Base-by-base conservation (phyloP, 441 rosid species). In the Macaranga tanarius region DNA sequence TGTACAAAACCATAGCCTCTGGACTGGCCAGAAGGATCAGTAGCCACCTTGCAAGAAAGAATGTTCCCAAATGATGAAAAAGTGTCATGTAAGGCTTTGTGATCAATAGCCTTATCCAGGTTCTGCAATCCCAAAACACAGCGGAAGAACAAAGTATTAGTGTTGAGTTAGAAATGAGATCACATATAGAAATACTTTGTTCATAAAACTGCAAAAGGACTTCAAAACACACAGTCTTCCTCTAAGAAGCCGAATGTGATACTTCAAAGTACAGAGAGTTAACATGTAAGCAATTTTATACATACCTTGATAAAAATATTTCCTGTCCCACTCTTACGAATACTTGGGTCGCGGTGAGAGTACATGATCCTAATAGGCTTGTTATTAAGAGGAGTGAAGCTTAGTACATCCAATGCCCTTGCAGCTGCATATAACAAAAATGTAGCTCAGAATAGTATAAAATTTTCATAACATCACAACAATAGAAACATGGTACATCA, bases 1-100 rank as follows among this genome's bases (percentile, higher is more conserved):
- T 93, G 98, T n/a, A 93, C 94, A 86, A 93, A 93, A 44, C 98
- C 98, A 78, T 93, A 91, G 71, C 97, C 98, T 74, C 78, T 91
- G 19, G 96, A 93, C 76, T 88, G 98, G 58, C 97, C 98, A 76
- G 88, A 81, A 66, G 84, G 7, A 76, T 91, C 98, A 40, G 92
- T 86, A 52, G 92, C 95, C 25, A 93, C 88, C 75, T 93, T 91
- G 83, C 98, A 91, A 8, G 97, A 93, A 73, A 93, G 84, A 57
- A 93, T 89, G 78, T 76, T 88, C 65, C 98, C 98, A 10, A 93
- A 93, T 44, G 84, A 58, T 61, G 91, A 86, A 71, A 93, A 93
- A 0, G 91, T 93, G 34, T 93, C 97, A 63, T 90, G 88, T 45
- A 93, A 75, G 22, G 94, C 90, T 71, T 93, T 93, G 85, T 93